Evolutionary conservation across 768 basidiomycete genomes (phyloP).

Genomic region (Suillus weaverae): DNA sequence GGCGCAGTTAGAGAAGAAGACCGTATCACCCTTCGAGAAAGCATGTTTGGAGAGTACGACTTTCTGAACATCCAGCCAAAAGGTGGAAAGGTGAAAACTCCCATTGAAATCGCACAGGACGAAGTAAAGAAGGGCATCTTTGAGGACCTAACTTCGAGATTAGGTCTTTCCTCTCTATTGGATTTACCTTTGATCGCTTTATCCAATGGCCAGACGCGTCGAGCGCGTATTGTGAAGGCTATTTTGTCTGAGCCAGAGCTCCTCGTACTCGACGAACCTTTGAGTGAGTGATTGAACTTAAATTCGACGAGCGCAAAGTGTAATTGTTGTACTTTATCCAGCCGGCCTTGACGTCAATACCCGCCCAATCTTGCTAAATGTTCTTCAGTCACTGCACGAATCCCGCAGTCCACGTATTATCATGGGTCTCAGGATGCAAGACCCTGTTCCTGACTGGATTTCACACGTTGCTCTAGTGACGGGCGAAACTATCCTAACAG

Average conservation of each 20-base stretch:
- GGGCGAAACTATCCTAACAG: constrained; percentile 49
- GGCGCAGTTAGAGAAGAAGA: constrained; percentile 88
- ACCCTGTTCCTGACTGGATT: constrained; percentile 70
- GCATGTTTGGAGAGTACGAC: constrained; percentile 57
- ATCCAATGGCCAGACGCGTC: constrained; percentile 89
- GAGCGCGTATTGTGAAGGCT: constrained; percentile 81
- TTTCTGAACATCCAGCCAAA: constrained; percentile 32
- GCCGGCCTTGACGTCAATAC: constrained; percentile 75
- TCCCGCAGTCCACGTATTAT: constrained; percentile 57
- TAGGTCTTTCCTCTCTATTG: constrained; percentile 65
- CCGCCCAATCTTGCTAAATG: constrained; percentile 52
- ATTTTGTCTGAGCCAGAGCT: constrained; percentile 70
- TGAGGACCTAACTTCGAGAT: constrained; percentile 48
- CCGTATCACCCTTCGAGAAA: constrained; percentile 69
- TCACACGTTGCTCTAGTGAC: constrained; percentile 62
- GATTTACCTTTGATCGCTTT: constrained; percentile 83
- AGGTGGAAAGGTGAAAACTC: constrained; percentile 20
- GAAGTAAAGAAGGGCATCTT: constrained; percentile 40
- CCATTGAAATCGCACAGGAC: constrained; percentile 27
- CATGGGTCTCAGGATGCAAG: constrained; percentile 67
- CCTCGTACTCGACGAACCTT: constrained; percentile 87
- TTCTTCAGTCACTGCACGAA: constrained; percentile 56
- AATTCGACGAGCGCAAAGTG: background rate
- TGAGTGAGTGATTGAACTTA: constrained; percentile 53
- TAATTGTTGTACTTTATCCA: constrained; percentile 28